Base-by-base conservation (phyloP, 345 rosid genomes). In the Ceriops zippeliana region DNA sequence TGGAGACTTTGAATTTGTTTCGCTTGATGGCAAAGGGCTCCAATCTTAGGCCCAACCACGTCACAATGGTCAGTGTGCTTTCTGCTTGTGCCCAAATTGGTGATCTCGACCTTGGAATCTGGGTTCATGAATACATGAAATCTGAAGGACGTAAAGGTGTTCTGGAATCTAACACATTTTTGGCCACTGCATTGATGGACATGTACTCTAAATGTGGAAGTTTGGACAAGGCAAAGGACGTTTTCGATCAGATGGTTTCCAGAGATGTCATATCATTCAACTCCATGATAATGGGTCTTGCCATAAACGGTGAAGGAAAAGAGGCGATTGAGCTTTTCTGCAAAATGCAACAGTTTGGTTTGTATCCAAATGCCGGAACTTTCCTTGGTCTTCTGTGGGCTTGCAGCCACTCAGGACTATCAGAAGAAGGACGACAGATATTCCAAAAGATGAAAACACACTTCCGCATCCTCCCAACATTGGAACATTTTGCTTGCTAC, bases 271-370 rank as follows among this genome's bases (percentile, higher is more conserved):
- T 83, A 59, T 80, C 82, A 0, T 80, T 74, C 76, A 83, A 80
- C 70, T 81, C 83, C 54, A 83, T 83, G 82, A 77, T 77, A 73
- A 77, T 77, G 86, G 86, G 83, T 60, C 77, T 77, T 42, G 86
- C 86, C 4, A 52, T 52, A 61, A 83, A 83, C 31, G 79, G 86
- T 47, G 49, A 78, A 68, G 83, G 81, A 30, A 35, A 60, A 52
- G 76, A 77, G 52, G 86, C 83, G 37, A 28, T 79, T 46, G 5
- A 53, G 56, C 81, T 76, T 34, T 82, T 82, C 72, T 53, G 54
- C 35, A 53, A 60, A 60, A 74, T 82, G 79, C 69, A 67, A 58
- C 75, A 69, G 19, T 53, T 31, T 0, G 71, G 77, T 58, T 42
- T 79, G 46, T 62, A 56, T 15, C 85, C 81, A 20, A 75, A 82